Evolutionary conservation across 768 basidiomycete genomes (phyloP), one percentile per base, ranked within the genome.

Genomic region (Mycena floridula): DNA sequence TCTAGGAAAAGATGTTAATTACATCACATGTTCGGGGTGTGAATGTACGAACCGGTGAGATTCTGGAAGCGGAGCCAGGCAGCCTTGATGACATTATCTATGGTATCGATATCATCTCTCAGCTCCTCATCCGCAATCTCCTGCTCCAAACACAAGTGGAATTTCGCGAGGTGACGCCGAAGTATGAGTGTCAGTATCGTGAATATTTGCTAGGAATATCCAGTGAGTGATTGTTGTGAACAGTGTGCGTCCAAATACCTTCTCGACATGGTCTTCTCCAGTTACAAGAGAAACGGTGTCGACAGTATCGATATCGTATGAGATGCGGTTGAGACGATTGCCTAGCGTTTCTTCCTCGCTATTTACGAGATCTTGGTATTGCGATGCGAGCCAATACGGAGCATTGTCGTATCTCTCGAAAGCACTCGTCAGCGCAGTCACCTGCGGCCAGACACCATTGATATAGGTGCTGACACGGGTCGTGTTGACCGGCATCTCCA

Each of bases 401-500:
- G 35, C n/a, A 18, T 13, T 45, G 2, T 42, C 41, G 21, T 25
- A 49, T 6, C 50, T 26, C n/a, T 49, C 42, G 15, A 49, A 21
- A 1, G 20, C 30, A 12, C 27, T 23, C 7, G 43, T 49, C 15
- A 48, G 16, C 3, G 24, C 42, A 7, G 27, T 36, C 4, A 52
- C 42, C 3, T 28, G 12, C 25, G 22, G 39, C 50, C 50, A 52
- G n/a, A 36, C 37, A 3, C 9, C 9, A 2, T 2, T 2, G 2
- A 52, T 26, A 40, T 52, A 52, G 22, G 3, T 11, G 25, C 49
- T 48, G 24, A 49, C 25, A 40, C 40, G 27, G 16, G n/a, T 9
- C n/a, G 30, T 41, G 25, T 52, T 52, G n/a, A 47, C 50, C 6
- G 50, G 47, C 50, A 52, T 52, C 20, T 28, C 30, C 4, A 44